Conservation (phyloP, 2,329 filamentous ascomycete species). For the Phialophora macrospora region DNA sequence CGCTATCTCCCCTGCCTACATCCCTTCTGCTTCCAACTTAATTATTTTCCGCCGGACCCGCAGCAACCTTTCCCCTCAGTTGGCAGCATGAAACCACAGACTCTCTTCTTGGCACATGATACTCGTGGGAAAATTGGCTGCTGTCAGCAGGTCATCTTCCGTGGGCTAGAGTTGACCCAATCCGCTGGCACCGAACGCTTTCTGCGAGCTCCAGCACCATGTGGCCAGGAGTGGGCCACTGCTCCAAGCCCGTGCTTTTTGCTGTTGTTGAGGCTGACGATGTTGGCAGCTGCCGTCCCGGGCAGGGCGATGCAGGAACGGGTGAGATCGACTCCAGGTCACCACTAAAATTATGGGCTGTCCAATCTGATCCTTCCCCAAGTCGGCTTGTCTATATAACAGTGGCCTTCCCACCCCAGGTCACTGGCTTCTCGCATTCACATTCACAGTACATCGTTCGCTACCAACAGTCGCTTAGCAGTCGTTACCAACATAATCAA, state of each 20-base stretch:
- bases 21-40: background rate
- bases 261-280: constrained; percentile 8
- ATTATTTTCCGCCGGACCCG: background rate
- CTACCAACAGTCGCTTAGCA: constrained; percentile 17
- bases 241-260: background rate
- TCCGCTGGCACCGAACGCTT: background rate
- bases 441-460: constrained; percentile 9
- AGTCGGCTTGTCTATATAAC: constrained; percentile 19
- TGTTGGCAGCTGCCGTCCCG: background rate
- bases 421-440: background rate
- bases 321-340: background rate
- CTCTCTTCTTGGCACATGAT: constrained; percentile 6
- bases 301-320: background rate
- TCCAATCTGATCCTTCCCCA: constrained; percentile 9
- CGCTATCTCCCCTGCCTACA: constrained; percentile 4
- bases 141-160: constrained; percentile 12
- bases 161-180: background rate
- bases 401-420: background rate
- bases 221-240: background rate
- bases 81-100: background rate
- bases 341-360: background rate
- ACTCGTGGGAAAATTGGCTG: constrained; percentile 5
- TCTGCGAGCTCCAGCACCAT: constrained; percentile 1
- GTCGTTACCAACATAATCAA: constrained; percentile 7
- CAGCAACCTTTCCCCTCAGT: background rate